Base-by-base conservation (phyloP, 306 rosid genomes). In the Lagenaria siceraria region DNA sequence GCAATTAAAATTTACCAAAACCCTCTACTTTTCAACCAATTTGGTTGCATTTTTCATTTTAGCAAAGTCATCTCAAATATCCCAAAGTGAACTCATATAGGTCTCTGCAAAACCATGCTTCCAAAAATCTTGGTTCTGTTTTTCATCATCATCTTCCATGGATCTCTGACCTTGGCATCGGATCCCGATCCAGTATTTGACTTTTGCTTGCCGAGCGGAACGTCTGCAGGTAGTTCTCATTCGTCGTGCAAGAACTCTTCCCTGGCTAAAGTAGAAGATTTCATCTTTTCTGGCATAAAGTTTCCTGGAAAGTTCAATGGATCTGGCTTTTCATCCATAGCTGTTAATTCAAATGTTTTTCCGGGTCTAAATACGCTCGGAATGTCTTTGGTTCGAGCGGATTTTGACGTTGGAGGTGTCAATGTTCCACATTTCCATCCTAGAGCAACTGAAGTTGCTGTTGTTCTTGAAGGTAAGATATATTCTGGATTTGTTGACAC, bases 311-410 rank as follows among this genome's bases (percentile, higher is more conserved):
- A 87, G 75, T 95, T 87, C 79, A 83, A 77, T 53, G 22, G 80
- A 31, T 87, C 96, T 4, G 97, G 96, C 3, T 89, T 95, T 46
- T 66, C 97, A 31, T 68, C 87, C 7, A 77, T 29, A 40, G 38
- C 92, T 4, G 99, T 95, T 61, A 92, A 92, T 69, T 85, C 97
- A 0, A 87, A 87, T 21, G 84, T 82, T 17, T 92, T 92, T 76
- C 97, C 96, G 0, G 99, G 97, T 63, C 87, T 95, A 46, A 95
- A 92, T 97, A 89, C 97, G 17, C 97, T 92, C 5, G 97, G 99
- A 0, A 79, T 95, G 86, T 95, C 96, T 14, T 64, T 92, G 60
- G 97, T 92, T 11, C 80, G 97, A 61, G 97, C 96, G 27, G 97
- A 92, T 81, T 90, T 95, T 29, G 92, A 78, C 40, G 80, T 90